Evolutionary conservation across 129 eudicot genomes (phyloP).

Genomic region (Arctium minus): DNA sequence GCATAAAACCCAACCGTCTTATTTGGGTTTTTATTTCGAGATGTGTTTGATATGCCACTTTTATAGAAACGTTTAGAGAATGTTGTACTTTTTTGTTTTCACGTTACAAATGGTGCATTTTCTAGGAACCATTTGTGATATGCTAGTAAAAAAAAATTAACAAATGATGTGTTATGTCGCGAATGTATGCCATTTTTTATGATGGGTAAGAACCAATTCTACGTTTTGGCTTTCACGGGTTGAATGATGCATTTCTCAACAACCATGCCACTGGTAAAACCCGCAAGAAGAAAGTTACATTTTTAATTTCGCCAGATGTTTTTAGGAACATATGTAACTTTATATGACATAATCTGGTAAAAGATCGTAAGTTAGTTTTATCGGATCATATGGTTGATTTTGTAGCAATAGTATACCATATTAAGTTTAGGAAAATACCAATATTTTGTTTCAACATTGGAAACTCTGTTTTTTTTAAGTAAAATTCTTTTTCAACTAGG

Average conservation of each 20-base stretch:
- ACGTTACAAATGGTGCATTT: not conserved
- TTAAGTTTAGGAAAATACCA: not conserved
- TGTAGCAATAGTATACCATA: not conserved
- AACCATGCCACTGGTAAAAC: constrained; percentile 3
- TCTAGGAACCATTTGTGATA: not conserved
- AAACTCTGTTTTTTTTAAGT: not conserved
- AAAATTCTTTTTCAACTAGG: not conserved
- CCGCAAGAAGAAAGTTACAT: constrained; percentile 9
- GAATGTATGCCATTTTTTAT: not conserved
- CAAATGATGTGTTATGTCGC: not conserved
- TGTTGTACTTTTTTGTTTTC: not conserved
- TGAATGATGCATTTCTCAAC: not conserved
- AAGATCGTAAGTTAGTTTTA: not conserved
- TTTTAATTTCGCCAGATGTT: constrained; percentile 12
- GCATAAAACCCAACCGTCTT: no score
- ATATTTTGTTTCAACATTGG: not conserved
- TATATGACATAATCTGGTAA: constrained; percentile 4
- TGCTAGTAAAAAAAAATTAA: not conserved
- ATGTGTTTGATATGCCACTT: not conserved
- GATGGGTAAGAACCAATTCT: not conserved
- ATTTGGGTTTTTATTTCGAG: not conserved
- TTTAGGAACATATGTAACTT: not conserved
- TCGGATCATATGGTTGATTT: not conserved
- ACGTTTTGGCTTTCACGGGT: not conserved
- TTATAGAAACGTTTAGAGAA: not conserved